Evolutionary conservation across 2,329 filamentous ascomycete genomes (phyloP), one percentile per base, ranked within the genome.

Genomic region (Arachnopeziza araneosa): DNA sequence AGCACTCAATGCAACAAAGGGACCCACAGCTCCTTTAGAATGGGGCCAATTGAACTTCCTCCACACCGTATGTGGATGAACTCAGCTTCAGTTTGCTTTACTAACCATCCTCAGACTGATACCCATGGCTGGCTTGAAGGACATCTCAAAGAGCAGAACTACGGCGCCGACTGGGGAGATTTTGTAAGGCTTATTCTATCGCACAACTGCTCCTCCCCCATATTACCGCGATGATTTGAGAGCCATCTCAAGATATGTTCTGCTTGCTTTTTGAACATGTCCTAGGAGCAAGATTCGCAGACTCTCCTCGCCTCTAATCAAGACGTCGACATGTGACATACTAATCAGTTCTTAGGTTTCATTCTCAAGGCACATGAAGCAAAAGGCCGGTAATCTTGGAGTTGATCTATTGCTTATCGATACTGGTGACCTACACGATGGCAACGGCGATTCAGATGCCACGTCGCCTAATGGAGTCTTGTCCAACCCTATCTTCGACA

Each of bases 91-190:
- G 19, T 12, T 21, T 32, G 44, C 9, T 21, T 17, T 56, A 24
- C 60, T 61, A 17, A 62, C 49, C n/a, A n/a, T 22, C 24, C 54
- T 53, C 36, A 67, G 65, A 69, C 65, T 22, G 67, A 69, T 58
- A 69, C 66, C 19, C 66, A 69, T 59, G 93, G 93, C 68, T 98
- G 95, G 93, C 87, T 95, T 70, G 91, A 86, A 17, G 93, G 93
- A 1, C 93, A 98, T 78, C 77, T 97, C 2, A 88, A 92, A 77
- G 93, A 98, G 86, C 90, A 79, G 69, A 82, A 93, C 58, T 98
- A 93, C 75, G 91, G 90, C n/a, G 93, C 91, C 53, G 93, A 98
- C 75, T 97, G 93, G 91, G 93, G 93, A 62, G 95, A 98, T 76
- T 98, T 97, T 75, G 82, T 30, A 30, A 30, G 26, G 26, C 26